phyloP scores from a whole-genome alignment of 2,329 filamentous ascomycete species.

The Talaromyces sp. region DNA sequence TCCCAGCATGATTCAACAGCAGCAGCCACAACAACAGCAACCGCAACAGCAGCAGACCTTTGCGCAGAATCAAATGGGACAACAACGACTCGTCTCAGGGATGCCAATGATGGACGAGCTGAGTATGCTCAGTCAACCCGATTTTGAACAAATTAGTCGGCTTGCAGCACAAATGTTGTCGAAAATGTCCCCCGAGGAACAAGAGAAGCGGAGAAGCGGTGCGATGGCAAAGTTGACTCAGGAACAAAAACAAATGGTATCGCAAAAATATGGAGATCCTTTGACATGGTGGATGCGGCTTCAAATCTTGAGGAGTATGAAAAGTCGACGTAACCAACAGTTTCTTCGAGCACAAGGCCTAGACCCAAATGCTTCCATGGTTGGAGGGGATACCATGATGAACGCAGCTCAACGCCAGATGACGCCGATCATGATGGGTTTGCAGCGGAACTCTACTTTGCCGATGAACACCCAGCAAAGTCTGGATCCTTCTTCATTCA shows the following conservation, averaged over 20 bases:
- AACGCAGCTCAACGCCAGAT: constrained; percentile 38
- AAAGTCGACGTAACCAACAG: constrained; percentile 29
- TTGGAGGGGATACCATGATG: constrained; percentile 34
- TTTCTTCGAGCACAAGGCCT: constrained; percentile 23
- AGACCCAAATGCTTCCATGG: constrained; percentile 26
- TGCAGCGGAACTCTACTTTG: constrained; percentile 35
- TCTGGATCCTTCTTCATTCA: constrained; percentile 34
- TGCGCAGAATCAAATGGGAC: constrained; percentile 14
- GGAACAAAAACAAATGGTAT: constrained; percentile 45
- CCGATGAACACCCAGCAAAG: constrained; percentile 28
- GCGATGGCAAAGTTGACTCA: constrained; percentile 41
- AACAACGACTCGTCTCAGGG: constrained; percentile 27
- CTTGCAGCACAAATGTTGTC: constrained; percentile 46
- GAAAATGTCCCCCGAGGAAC: constrained; percentile 40
- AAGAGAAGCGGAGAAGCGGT: constrained; percentile 46
- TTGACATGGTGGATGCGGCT: constrained; percentile 48
- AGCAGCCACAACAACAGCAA: no score
- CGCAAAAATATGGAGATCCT: constrained; percentile 45
- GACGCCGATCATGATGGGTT: constrained; percentile 39
- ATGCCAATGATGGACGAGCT: constrained; percentile 32
- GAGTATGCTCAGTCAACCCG: constrained; percentile 34
- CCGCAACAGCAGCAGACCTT: constrained; percentile 24
- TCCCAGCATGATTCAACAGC: constrained; percentile 27
- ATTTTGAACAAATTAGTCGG: constrained; percentile 42
- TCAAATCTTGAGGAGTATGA: constrained; percentile 43